Conservation (phyloP, 129 eudicot genomes). For the Pulicaria dysenterica region DNA sequence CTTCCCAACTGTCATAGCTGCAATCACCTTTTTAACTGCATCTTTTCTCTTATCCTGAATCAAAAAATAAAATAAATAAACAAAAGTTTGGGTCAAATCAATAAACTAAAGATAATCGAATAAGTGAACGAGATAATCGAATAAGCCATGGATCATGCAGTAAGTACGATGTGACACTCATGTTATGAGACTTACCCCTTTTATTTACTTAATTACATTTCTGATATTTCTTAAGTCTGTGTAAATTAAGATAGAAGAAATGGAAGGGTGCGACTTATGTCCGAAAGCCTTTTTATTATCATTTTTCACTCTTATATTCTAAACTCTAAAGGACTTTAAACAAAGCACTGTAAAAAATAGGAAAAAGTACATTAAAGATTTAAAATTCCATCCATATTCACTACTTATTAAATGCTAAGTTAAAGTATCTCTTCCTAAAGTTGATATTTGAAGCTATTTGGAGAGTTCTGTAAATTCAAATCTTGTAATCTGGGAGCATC, state of each 20-base stretch:
- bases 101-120: neutral
- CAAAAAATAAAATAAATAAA: neutral
- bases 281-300: neutral
- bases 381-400: too few relatives aligned
- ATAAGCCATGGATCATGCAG: conserved; percentile 1
- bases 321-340: too few relatives aligned
- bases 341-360: too few relatives aligned
- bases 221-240: neutral
- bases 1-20: conserved; percentile 99
- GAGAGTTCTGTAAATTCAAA: too few relatives aligned
- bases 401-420: too few relatives aligned
- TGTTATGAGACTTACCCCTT: conserved; percentile 2
- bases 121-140: too few relatives aligned
- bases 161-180: conserved; percentile 11
- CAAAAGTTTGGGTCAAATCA: neutral
- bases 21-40: conserved; percentile 99
- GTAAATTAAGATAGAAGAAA: neutral
- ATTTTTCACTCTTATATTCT: too few relatives aligned
- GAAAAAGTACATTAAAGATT: too few relatives aligned
- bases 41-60: conserved; percentile 98
- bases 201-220: neutral
- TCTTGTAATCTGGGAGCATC: too few relatives aligned
- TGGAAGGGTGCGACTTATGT: neutral
- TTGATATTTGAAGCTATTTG: too few relatives aligned
- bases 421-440: too few relatives aligned